Conservation (phyloP, 192 early-diverging fungal species). For the Cetraspora pellucida region DNA sequence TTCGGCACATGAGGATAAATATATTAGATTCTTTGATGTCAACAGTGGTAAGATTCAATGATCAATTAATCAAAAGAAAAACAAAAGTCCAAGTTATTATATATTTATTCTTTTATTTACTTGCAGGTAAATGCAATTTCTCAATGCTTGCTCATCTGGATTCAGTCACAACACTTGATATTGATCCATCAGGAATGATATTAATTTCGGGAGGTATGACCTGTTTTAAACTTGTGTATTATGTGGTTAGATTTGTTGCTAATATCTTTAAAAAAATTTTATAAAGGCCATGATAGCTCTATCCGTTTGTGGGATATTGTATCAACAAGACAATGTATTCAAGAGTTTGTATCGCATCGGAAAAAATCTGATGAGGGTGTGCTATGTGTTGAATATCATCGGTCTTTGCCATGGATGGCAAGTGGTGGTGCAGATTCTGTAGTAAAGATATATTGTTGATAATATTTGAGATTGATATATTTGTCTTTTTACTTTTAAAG, state of each 20-base stretch:
- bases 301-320: slow-evolving; percentile 78
- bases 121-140: slow-evolving; percentile 60
- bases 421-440: slow-evolving; percentile 65
- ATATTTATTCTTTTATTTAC: too few relatives aligned
- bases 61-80: not conserved
- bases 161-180: slow-evolving; percentile 64
- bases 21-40: slow-evolving; percentile 74
- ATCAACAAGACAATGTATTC: slow-evolving; percentile 59
- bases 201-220: slow-evolving; percentile 66
- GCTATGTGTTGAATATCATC: slow-evolving; percentile 62
- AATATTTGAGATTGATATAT: not conserved
- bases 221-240: too few relatives aligned
- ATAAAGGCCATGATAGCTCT: slow-evolving; percentile 73
- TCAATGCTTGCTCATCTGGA: slow-evolving; percentile 71
- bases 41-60: slow-evolving; percentile 59
- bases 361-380: slow-evolving; percentile 78
- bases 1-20: slow-evolving; percentile 77
- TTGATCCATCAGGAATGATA: slow-evolving; percentile 62
- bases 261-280: not conserved
- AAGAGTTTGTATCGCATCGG: slow-evolving; percentile 73
- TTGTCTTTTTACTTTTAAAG: too few relatives aligned
- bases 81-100: too few relatives aligned
- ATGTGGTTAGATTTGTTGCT: not conserved
- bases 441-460: slow-evolving; percentile 47
- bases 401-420: slow-evolving; percentile 52